Evolutionary conservation across 2,329 filamentous ascomycete species (phyloP), one percentile per base, ranked within the genome.

Genomic region (Ophiosphaerella herpotricha): DNA sequence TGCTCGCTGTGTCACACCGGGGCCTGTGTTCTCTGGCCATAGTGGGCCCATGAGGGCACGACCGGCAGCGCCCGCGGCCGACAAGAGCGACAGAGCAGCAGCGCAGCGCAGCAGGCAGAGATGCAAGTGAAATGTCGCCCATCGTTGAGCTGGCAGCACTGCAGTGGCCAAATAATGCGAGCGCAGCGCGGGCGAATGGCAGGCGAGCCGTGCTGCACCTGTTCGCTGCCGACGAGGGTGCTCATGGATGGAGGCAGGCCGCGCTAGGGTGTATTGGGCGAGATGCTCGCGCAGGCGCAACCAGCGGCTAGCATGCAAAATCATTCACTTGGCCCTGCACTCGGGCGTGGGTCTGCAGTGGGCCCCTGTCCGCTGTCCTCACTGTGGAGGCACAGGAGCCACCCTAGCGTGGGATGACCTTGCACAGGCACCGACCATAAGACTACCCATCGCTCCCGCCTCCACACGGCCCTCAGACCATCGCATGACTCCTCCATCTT

Each of bases 401-500:
- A 54, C 46, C 50, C 40, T 35, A 45, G 52, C 55, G 56, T 61
- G 58, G 61, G 52, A 50, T 49, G 39, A 55, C 57, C 58, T 53
- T 61, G 57, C n/a, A 23, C 44, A 46, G 44, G 46, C 51, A 45
- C 52, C 42, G 51, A 55, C 41, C 54, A 60, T 66, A 63, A 65
- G 58, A 64, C 57, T 57, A 60, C 60, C 55, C 57, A 54, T 61
- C 58, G 56, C 61, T 64, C 54, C 57, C 60, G 57, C 60, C 62
- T 62, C 66, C 60, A 61, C 64, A 64, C 50, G 52, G 50, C 51
- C 55, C 59, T 54, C 57, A 43, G 52, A 39, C 50, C 39, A 50
- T 43, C 48, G 47, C 55, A 57, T 63, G 56, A 64, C 61, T 61
- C 58, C 50, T 51, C 6, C 26, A 29, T 37, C 46, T 44, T 56